Base-by-base conservation (phyloP, 2,329 filamentous ascomycete species). In the Aspergillus caelatus region DNA sequence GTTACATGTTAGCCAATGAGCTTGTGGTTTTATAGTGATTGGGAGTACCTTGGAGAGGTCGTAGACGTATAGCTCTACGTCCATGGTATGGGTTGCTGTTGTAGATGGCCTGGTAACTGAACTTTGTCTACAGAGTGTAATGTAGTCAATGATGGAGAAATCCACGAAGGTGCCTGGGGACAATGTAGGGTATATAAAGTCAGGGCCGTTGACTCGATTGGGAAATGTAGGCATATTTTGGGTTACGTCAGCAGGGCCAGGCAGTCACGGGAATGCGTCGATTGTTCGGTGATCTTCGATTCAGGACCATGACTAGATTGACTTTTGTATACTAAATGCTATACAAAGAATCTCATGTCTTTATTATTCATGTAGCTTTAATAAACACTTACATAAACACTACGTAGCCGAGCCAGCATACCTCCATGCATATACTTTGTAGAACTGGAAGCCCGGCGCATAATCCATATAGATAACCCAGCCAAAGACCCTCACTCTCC, bases 51-150 rank as follows among this genome's bases (percentile, higher is more conserved):
- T 80, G 39, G 91, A 94, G 55, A 94, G 83, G 79, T 94, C 91
- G 72, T 94, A 94, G 43, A 93, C 85, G 62, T 93, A 89, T 32
- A 94, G 82, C 71, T 92, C 84, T 57, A 94, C 89, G 62, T 93
- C 89, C 90, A 93, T 93, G 21, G 45, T 68, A 58, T 41, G 23
- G 57, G 60, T 58, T 21, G 28, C 36, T 26, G 34, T 11, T 32
- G 3, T 4, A 12, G 9, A 3, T 19, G 28, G 5, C 8, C 26
- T 52, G 14, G 10, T 32, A 0, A 14, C 8, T 21, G 19, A 2
- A 3, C 3, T 10, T 11, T 34, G 6, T 21, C 28, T n/a, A 52
- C 6, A 19, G 28, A 8, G 14, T 19, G 9, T 50, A 50, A 9
- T 30, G 5, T 5, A 10, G 32, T 32, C 11, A 23, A 41, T 7